Conservation (phyloP, 2,329 filamentous ascomycete species). For the Pseudogymnoascus sp. region DNA sequence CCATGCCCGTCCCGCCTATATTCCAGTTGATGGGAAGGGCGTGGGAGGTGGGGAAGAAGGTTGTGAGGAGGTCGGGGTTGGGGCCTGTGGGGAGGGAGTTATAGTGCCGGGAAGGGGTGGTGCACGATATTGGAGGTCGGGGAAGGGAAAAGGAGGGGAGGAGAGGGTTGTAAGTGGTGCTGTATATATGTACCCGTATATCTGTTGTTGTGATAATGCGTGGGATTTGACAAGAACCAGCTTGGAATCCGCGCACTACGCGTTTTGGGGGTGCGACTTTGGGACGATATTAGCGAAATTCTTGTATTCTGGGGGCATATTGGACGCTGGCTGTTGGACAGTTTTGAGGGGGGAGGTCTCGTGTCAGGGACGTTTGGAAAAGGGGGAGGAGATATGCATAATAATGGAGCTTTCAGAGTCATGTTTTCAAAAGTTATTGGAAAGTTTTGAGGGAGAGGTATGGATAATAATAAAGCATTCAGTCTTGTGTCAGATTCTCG, state of each 20-base stretch:
- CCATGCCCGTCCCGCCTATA: conserved; percentile 22
- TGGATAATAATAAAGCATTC: neutral
- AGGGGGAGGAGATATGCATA: neutral
- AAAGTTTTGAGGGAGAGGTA: neutral
- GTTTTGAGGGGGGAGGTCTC: neutral
- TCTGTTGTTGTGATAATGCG: neutral
- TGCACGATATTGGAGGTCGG: neutral
- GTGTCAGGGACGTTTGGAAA: no score
- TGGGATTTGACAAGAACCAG: neutral
- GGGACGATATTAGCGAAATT: neutral
- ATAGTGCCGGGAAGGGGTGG: neutral
- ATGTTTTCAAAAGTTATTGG: neutral
- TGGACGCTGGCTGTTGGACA: neutral
- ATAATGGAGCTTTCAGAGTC: neutral
- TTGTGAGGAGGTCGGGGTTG: neutral
- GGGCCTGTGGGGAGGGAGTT: conserved; percentile 4
- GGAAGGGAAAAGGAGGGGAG: neutral
- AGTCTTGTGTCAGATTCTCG: no score
- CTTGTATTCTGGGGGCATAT: neutral
- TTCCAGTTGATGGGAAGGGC: neutral
- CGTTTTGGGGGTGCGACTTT: neutral
- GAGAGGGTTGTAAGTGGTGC: neutral
- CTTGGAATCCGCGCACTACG: neutral
- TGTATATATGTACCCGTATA: neutral
- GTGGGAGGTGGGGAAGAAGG: neutral